Percentiles rank a stretch among this genome's conserved stretches.
These are phyloP conservation scores for Tephrocybe rancida DNA, from an alignment of 768 basidiomycete genomes.

Conservation along the genomic window DNA sequence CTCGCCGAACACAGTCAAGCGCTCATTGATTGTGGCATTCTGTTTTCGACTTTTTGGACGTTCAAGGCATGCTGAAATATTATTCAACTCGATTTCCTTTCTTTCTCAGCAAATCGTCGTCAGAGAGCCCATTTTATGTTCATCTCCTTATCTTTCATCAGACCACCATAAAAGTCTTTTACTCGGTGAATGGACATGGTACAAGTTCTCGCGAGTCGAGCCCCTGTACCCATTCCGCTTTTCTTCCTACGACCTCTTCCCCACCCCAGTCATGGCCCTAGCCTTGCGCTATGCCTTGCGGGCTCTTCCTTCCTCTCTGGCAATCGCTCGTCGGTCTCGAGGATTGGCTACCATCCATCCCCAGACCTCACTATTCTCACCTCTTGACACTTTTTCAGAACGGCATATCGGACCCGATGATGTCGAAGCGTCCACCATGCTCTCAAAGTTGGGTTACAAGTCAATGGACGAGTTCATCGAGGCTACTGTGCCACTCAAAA, in stretches of 20 bases:
- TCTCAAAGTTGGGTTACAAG: conserved; percentile 78
- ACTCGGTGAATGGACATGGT: conserved; percentile 65
- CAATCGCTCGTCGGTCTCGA: conserved; percentile 15
- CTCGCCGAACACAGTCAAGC: conserved; percentile 13
- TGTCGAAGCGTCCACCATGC: conserved; percentile 81
- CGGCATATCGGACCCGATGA: conserved; percentile 94
- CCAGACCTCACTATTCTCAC: conserved; percentile 69
- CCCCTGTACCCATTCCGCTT: conserved; percentile 28
- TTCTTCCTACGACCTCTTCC: conserved; percentile 13
- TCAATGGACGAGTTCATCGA: conserved; percentile 88
- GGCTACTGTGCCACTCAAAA: conserved; percentile 79
- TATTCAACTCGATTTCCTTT: background rate
- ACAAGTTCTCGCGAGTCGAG: conserved; percentile 30
- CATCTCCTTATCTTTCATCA: conserved; percentile 19
- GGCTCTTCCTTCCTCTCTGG: conserved; percentile 17
- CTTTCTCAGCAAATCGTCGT: background rate
- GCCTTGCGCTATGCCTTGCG: conserved; percentile 30
- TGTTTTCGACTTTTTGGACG: conserved; percentile 9
- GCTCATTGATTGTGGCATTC: conserved; percentile 4
- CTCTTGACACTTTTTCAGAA: conserved; percentile 87
- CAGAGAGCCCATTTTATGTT: background rate
- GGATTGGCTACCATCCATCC: conserved; percentile 62
- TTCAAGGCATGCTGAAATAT: conserved; percentile 5
- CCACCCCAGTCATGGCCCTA: conserved; percentile 31
- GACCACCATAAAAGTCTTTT: conserved; percentile 21